A percentile compares a stretch with the other conserved stretches of the same genome.
These are phyloP conservation scores for Rhododendron henanense DNA, from an alignment of 148 eudicot genomes.

Conservation along the genomic window DNA sequence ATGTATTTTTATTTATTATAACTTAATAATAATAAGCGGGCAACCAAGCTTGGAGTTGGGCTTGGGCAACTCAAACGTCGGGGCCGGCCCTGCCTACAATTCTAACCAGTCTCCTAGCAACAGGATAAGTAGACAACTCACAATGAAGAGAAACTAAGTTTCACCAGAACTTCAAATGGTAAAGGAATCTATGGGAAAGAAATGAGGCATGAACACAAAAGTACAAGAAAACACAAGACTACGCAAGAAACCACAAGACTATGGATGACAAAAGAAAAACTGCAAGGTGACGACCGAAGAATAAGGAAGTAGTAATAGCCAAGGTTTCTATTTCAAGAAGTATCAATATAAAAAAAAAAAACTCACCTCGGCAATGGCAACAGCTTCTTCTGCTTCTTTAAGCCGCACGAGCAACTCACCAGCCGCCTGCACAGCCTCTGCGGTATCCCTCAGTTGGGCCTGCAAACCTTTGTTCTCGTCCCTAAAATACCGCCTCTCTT, in stretches of 20 bases:
- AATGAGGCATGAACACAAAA: neutral
- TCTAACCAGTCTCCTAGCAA: neutral
- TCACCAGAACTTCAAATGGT: neutral
- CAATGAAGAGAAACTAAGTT: neutral
- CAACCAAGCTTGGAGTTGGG: too few relatives aligned
- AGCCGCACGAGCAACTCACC: conserved; percentile 95
- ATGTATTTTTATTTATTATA: too few relatives aligned
- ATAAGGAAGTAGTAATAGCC: neutral
- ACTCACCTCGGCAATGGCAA: conserved; percentile 79
- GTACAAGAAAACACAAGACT: neutral
- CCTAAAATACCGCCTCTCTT: conserved; percentile 69
- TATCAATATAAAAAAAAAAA: neutral
- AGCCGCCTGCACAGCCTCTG: conserved; percentile 97
- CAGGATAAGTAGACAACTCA: neutral
- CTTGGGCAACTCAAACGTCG: too few relatives aligned
- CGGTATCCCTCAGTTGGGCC: conserved; percentile 88
- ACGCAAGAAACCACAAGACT: neutral
- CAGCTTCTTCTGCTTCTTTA: conserved; percentile 92
- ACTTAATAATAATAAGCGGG: too few relatives aligned
- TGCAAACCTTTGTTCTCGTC: conserved; percentile 85
- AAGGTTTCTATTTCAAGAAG: neutral
- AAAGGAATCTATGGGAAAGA: neutral
- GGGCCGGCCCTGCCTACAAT: neutral
- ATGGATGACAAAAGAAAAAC: neutral
- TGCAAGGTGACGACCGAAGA: neutral